Conservation (phyloP, 345 rosid genomes). For the Rhizophora mangle region DNA sequence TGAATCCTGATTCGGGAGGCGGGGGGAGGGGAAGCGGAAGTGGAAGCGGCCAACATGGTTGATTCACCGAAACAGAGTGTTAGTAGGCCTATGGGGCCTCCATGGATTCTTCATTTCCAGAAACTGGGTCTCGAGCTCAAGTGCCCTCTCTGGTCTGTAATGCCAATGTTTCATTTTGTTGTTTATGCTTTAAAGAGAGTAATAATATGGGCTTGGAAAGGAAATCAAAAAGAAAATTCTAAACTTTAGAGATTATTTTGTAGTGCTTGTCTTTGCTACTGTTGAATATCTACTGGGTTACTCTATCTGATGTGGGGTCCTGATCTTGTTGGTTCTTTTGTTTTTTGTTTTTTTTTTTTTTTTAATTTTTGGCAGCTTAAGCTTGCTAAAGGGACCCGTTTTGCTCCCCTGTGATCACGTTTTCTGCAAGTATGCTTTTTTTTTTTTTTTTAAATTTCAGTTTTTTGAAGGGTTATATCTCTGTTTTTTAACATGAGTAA, state of each 20-base stretch:
- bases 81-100: constrained; percentile 54
- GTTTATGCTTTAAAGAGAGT: too few relatives aligned
- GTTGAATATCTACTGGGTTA: not conserved
- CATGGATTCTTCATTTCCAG: constrained; percentile 77
- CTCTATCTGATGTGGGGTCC: not conserved
- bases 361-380: constrained; percentile 65
- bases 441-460: not conserved
- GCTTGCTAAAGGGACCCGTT: constrained; percentile 52
- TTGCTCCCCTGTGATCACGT: constrained; percentile 82
- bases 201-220: too few relatives aligned
- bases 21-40: too few relatives aligned
- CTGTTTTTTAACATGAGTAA: not conserved
- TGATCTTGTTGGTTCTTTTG: not conserved
- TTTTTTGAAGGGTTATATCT: not conserved
- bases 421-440: constrained; percentile 58
- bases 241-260: too few relatives aligned
- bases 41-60: constrained; percentile 31
- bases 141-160: constrained; percentile 78
- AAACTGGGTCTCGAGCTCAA: constrained; percentile 81
- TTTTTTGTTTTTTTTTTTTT: too few relatives aligned
- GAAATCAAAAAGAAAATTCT: too few relatives aligned
- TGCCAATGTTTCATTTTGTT: not conserved
- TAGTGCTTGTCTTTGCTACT: too few relatives aligned
- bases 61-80: constrained; percentile 16
- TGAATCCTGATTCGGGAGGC: too few relatives aligned